Evolutionary conservation across 495 filamentous ascomycete species (phyloP).

Genomic region (Penicillium lagena): DNA sequence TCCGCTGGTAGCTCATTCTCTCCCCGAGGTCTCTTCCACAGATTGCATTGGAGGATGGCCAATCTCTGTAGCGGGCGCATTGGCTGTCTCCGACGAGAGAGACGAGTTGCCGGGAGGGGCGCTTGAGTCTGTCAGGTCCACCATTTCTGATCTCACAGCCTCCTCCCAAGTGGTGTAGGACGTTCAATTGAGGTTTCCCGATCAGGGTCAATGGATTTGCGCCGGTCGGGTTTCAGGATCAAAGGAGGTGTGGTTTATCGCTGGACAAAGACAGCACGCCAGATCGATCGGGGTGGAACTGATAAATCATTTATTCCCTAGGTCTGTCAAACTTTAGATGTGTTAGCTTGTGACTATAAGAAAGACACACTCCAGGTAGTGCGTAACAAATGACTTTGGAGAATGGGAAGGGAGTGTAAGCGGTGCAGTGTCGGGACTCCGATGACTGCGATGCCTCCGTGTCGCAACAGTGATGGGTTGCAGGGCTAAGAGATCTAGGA

Average conservation of each 20-base stretch:
- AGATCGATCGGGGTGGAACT: constrained; percentile 13
- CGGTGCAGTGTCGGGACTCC: too few species aligned
- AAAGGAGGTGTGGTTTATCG: constrained; percentile 17
- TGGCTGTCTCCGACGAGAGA: constrained; percentile 14
- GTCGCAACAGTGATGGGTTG: too few species aligned
- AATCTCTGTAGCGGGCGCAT: constrained; percentile 14
- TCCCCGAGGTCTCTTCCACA: constrained; percentile 5
- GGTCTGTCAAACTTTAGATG: constrained; percentile 4
- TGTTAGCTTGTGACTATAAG: constrained; percentile 8
- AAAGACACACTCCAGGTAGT: neutral
- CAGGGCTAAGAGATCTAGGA: too few species aligned
- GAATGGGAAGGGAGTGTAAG: too few species aligned
- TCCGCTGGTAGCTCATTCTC: constrained; percentile 1
- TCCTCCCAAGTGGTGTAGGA: too few species aligned
- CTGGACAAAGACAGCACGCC: constrained; percentile 20
- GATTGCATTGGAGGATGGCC: constrained; percentile 1
- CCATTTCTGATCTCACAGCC: constrained; percentile 18
- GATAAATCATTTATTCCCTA: constrained; percentile 25
- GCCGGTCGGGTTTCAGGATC: constrained; percentile 12
- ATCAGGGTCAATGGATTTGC: neutral
- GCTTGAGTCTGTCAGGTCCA: constrained; percentile 27
- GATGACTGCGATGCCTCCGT: too few species aligned
- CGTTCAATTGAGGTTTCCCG: too few species aligned
- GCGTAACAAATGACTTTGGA: neutral
- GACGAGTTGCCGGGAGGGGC: constrained; percentile 23